Evolutionary conservation across 306 rosid genomes (phyloP), one percentile per base, ranked within the genome.

Genomic region (Castanospermum australe): DNA sequence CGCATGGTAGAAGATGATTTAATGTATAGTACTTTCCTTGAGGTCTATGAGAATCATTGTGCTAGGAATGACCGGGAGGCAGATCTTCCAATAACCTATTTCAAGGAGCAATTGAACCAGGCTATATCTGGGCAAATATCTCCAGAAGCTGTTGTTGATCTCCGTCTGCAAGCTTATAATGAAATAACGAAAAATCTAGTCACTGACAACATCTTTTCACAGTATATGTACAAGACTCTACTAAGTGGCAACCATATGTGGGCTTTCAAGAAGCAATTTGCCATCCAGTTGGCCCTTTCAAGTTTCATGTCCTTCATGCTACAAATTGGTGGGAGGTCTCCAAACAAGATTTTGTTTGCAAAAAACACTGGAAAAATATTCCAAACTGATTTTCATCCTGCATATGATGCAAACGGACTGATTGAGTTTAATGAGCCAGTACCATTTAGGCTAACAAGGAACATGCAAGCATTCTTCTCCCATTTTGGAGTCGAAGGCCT

Each of bases 1-100:
- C 99, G 98, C 81, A 89, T 96, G 99, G 99, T 96, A 60, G 99
- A 96, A 86, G 99, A 96, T 84, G 99, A 96, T 88, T 84, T 96
- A 84, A 90, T 96, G 99, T 96, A 93, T 82, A 96, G 95, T 89
- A 93, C 99, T 70, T 93, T 93, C 89, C 99, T 96, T 79, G 99
- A 96, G 93, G 99, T 96, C 78, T 96, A 96, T 62, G 99, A 96
- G 86, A 96, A 96, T 74, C 98, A 96, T 79, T 96, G 99, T 84
- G 93, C 99, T 24, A 91, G 99, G 80, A 93, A 93, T 71, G 94
- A 93, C 79, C 89, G 90, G 18, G 99, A 93, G 89, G 98, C 99
- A 24, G 99, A 96, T 88, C 94, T 76, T 82, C 99, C 99, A 4
- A 96, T 96, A 71, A 91, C 97, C 68, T 93, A 81, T 77, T 96